Evolutionary conservation across 345 rosid species (phyloP), one percentile per base, ranked within the genome.

Genomic region (Gossypium longicalyx): DNA sequence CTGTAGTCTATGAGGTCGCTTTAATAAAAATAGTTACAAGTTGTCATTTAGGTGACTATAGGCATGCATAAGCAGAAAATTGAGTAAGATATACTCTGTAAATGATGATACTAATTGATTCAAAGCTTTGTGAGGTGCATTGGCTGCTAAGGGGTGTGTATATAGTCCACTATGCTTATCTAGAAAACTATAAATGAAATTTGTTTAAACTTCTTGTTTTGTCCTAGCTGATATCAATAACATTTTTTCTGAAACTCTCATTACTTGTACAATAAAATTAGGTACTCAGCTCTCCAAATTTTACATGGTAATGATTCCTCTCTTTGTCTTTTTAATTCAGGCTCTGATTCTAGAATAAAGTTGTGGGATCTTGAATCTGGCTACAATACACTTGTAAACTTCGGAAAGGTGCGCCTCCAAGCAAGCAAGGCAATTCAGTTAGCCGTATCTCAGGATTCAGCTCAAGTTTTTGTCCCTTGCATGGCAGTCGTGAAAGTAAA

Each of bases 361-460:
- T 76, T 93, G 82, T 94, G 98, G 98, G 98, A 94, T 78, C 76
- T 86, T 67, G 89, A 89, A 83, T 91, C 98, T 72, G 98, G 98
- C 76, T 77, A 90, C 87, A 91, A 92, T 76, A 94, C 98, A 8
- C 98, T 92, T 20, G 88, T 95, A 81, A 95, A 95, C 89, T 93
- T 79, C 61, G 98, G 89, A 84, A 94, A 89, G 47, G 95, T 80
- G 44, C 97, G 90, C 76, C 73, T 95, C 9, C 99, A 95, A 77
- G 84, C 93, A 7, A 91, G 79, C 86, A 92, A 88, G 80, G 81
- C 85, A 7, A 88, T 91, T 66, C 93, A 91, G 68, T 65, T 95
- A 71, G 93, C 95, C 41, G 75, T 87, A 23, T 83, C 90, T 29
- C 84, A 85, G 71, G 90, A 91, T 82, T 82, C 97, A 67, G 84